Percentiles rank a stretch among this genome's conserved stretches.
Conservation (phyloP, 2,329 filamentous ascomycete species). For the Capronia coronata region DNA sequence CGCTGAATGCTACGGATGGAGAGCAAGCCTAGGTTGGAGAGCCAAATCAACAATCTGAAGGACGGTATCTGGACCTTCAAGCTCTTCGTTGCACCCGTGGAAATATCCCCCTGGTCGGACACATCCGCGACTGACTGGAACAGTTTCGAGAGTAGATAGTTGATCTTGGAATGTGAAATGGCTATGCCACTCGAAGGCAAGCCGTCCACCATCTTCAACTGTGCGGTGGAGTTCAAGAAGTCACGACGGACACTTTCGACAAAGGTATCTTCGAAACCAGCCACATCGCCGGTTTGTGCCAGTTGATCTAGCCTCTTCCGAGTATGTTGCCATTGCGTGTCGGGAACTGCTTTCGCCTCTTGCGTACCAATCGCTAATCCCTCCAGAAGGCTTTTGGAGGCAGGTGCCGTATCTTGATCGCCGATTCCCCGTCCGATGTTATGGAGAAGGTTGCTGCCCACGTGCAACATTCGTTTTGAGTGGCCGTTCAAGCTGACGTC, state of each 20-base stretch:
- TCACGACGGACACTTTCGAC: constrained; percentile 7
- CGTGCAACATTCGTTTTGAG: constrained; percentile 26
- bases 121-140: constrained; percentile 15
- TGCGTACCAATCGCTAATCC: constrained; percentile 21
- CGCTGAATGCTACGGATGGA: constrained; percentile 37
- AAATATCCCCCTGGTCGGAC: constrained; percentile 22
- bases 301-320: constrained; percentile 32
- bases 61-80: constrained; percentile 30
- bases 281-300: constrained; percentile 16
- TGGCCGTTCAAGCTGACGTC: constrained; percentile 33
- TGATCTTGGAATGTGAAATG: constrained; percentile 14
- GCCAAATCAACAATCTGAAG: constrained; percentile 37
- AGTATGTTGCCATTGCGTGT: constrained; percentile 8
- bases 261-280: constrained; percentile 21
- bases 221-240: background rate
- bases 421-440: constrained; percentile 20
- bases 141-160: constrained; percentile 26
- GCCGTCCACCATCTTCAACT: constrained; percentile 5
- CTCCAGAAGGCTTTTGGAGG: background rate
- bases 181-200: constrained; percentile 6
- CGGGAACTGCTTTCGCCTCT: constrained; percentile 21
- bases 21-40: constrained; percentile 37
- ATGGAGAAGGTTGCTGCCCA: constrained; percentile 18
- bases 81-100: constrained; percentile 25
- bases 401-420: background rate